A percentile compares a stretch with the other conserved stretches of the same genome.
phyloP scores from a whole-genome alignment of 176 grass and related monocot species.

The Bonia amplexicaulis region DNA sequence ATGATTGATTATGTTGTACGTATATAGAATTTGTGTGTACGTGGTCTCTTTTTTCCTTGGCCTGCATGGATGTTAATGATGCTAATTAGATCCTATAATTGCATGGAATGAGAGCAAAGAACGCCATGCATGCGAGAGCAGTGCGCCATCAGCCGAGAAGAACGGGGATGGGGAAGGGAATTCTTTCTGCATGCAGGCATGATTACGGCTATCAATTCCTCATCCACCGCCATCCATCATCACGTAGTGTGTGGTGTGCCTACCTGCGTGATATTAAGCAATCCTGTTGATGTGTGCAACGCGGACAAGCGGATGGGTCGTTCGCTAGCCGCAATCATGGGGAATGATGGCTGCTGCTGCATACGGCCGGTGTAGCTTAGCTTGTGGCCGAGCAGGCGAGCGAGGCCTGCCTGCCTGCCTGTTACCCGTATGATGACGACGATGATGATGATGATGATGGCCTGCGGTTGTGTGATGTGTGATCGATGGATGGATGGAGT shows the following conservation, averaged over 20 bases:
- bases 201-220: slow-evolving; percentile 47
- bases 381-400: background rate
- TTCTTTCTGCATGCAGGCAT: slow-evolving; percentile 38
- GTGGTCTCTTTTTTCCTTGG: slow-evolving; percentile 1
- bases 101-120: background rate
- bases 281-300: slow-evolving; percentile 35
- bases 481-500: background rate
- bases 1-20: background rate
- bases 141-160: background rate
- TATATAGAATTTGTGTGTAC: background rate
- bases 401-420: background rate
- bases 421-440: background rate
- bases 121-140: background rate
- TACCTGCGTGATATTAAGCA: slow-evolving; percentile 49
- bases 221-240: slow-evolving; percentile 33
- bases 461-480: slow-evolving; percentile 30
- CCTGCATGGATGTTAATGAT: slow-evolving; percentile 44
- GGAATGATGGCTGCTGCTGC: slow-evolving; percentile 17
- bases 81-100: slow-evolving; percentile 14
- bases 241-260: slow-evolving; percentile 10
- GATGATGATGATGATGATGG: slow-evolving; percentile 5
- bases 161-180: background rate
- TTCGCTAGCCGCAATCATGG: slow-evolving; percentile 39
- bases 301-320: slow-evolving; percentile 24
- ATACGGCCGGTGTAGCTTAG: slow-evolving; percentile 1